These are phyloP conservation scores for Drosera spatulata DNA, from an alignment of 179 eudicot species.

Conservation along the genomic window DNA sequence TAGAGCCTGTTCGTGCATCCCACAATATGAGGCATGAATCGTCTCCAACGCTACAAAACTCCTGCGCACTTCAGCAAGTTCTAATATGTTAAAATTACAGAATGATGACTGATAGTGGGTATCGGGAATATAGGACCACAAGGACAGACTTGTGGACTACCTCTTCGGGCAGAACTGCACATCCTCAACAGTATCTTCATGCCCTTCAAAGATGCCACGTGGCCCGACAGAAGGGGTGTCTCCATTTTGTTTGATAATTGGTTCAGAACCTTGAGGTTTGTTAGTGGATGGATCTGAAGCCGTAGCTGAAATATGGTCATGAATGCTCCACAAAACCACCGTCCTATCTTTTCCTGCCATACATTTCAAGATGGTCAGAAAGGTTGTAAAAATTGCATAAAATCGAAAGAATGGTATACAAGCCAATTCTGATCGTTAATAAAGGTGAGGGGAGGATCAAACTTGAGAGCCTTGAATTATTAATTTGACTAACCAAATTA, in stretches of 20 bases:
- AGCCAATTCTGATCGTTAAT: too few species aligned
- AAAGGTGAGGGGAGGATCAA: too few species aligned
- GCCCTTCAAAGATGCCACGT: slow-evolving; percentile 83
- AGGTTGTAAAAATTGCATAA: too few species aligned
- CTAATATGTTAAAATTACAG: too few species aligned
- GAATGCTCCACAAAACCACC: slow-evolving; percentile 96
- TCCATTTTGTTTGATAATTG: slow-evolving; percentile 49
- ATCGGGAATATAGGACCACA: too few species aligned
- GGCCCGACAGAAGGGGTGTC: slow-evolving; percentile 69
- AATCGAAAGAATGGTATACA: too few species aligned
- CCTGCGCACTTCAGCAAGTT: slow-evolving; percentile 41
- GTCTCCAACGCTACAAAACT: slow-evolving; percentile 97
- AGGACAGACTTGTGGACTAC: too few species aligned
- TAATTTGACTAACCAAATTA: too few species aligned
- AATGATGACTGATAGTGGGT: too few species aligned
- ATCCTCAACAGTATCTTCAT: slow-evolving; percentile 92
- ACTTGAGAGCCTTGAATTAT: too few species aligned
- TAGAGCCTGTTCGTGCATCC: slow-evolving; percentile 84
- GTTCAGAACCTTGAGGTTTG: slow-evolving; percentile 49
- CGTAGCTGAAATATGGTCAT: slow-evolving; percentile 78
- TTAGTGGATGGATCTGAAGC: slow-evolving; percentile 55
- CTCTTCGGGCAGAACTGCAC: slow-evolving; percentile 97
- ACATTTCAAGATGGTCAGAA: background rate
- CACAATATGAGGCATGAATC: slow-evolving; percentile 96
- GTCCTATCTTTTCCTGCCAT: slow-evolving; percentile 80